These are phyloP conservation scores for Penicillium desertorum DNA, from an alignment of 495 filamentous ascomycete species.

Conservation along the genomic window DNA sequence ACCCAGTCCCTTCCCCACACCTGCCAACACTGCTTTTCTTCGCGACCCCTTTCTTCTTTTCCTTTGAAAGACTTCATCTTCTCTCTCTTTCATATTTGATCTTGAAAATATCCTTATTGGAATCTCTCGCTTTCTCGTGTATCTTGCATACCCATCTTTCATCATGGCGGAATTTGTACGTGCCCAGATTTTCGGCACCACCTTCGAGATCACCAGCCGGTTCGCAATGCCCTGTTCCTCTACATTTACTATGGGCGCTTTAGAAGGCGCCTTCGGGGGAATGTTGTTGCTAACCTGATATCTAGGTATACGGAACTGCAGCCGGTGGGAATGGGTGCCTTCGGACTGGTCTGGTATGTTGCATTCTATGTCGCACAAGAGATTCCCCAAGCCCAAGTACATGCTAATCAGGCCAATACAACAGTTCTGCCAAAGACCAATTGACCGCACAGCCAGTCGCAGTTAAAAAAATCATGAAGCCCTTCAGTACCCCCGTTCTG, in stretches of 20 bases:
- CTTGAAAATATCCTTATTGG: constrained; percentile 8
- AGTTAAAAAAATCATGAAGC: constrained; percentile 99
- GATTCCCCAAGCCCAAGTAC: not conserved
- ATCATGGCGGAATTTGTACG: constrained; percentile 97
- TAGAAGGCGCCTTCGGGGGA: not conserved
- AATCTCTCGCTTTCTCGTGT: not conserved
- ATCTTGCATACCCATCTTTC: constrained; percentile 7
- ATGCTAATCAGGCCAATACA: constrained; percentile 20
- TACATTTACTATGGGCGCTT: not conserved
- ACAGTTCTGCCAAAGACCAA: constrained; percentile 93
- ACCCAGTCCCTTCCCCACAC: constrained; percentile 42
- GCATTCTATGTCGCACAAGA: constrained; percentile 20
- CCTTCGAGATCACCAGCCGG: constrained; percentile 99
- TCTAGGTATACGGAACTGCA: constrained; percentile 93
- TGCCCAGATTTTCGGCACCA: constrained; percentile 98
- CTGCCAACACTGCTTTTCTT: constrained; percentile 24
- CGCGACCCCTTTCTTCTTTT: constrained; percentile 19
- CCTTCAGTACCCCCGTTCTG: constrained; percentile 95
- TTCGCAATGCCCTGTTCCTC: constrained; percentile 42
- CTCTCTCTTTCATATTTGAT: constrained; percentile 6
- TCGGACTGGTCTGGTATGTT: constrained; percentile 92
- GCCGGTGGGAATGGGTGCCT: constrained; percentile 98
- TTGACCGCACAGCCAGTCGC: constrained; percentile 93
- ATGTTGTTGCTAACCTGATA: constrained; percentile 19
- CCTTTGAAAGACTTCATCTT: not conserved